phyloP scores from a whole-genome alignment of 108 stramenopile genomes.

The Skeletonema menzelii region DNA sequence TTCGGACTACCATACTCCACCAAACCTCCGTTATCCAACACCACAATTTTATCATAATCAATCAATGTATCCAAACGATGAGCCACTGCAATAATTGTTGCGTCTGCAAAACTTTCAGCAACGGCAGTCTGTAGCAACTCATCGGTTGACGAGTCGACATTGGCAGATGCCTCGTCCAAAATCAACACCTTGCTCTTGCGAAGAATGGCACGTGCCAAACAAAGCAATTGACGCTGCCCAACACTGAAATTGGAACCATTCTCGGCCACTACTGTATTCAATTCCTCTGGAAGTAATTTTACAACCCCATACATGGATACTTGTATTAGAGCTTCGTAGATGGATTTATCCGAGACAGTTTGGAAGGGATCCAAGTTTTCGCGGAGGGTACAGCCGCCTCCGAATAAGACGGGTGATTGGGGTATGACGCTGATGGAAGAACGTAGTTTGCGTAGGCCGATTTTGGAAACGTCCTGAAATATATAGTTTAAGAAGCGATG shows the following conservation, averaged over 20 bases:
- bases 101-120: slow-evolving; percentile 14
- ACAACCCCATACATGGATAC: slow-evolving; percentile 30
- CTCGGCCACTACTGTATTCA: slow-evolving; percentile 14
- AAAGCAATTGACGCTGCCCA: slow-evolving; percentile 8
- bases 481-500: too few species aligned
- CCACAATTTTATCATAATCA: slow-evolving; percentile 88
- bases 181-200: slow-evolving; percentile 43
- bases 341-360: slow-evolving; percentile 10
- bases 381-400: slow-evolving; percentile 84
- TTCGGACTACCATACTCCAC: slow-evolving; percentile 88
- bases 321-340: not conserved
- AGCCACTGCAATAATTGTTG: slow-evolving; percentile 62
- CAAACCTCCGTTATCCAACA: slow-evolving; percentile 83
- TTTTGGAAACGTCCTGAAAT: slow-evolving; percentile 64
- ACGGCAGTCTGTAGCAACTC: slow-evolving; percentile 37
- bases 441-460: slow-evolving; percentile 88
- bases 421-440: slow-evolving; percentile 88
- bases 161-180: slow-evolving; percentile 70
- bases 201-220: slow-evolving; percentile 12
- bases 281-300: slow-evolving; percentile 20
- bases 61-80: slow-evolving; percentile 50
- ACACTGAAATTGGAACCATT: slow-evolving; percentile 17
- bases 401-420: slow-evolving; percentile 91
- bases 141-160: slow-evolving; percentile 53
- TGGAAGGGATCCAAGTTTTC: slow-evolving; percentile 93